phyloP scores from a whole-genome alignment of 352 stramenopile genomes.

The Elongisporangium senticosum region DNA sequence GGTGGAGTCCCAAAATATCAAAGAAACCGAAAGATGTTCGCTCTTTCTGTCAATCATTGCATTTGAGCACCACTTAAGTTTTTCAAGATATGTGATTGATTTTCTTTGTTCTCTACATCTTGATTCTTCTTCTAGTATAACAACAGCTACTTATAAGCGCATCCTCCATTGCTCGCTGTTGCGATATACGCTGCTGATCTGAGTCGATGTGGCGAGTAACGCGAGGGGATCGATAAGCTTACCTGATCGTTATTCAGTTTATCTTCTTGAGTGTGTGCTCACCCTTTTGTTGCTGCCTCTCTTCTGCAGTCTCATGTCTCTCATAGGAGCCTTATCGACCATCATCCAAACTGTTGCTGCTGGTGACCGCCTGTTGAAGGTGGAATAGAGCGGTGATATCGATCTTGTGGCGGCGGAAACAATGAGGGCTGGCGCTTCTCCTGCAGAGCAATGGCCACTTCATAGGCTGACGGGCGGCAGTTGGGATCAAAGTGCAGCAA shows the following conservation, averaged over 20 bases:
- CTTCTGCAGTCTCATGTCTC: not conserved
- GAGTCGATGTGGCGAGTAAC: not conserved
- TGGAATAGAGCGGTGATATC: conserved; percentile 5
- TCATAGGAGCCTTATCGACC: not conserved
- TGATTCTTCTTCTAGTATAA: not conserved
- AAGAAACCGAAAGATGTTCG: no score
- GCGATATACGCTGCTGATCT: not conserved
- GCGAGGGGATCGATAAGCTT: not conserved
- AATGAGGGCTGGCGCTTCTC: conserved; percentile 56
- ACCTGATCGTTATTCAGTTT: not conserved
- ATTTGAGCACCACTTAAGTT: no score
- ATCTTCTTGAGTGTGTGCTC: not conserved
- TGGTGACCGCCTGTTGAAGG: not conserved
- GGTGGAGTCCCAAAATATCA: no score
- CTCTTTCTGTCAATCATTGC: no score
- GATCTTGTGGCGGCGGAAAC: conserved; percentile 24
- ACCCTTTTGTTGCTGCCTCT: not conserved
- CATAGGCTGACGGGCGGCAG: conserved; percentile 58
- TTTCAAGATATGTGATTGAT: no score
- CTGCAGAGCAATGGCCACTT: conserved; percentile 63
- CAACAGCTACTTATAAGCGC: not conserved
- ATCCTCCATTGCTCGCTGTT: no score
- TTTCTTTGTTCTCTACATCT: no score
- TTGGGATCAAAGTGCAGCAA: conserved; percentile 68
- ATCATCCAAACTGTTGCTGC: not conserved